A percentile compares a stretch with the other conserved stretches of the same genome.
Evolutionary conservation across 108 stramenopile genomes (phyloP).

Genomic region (Nitzschia sp.): DNA sequence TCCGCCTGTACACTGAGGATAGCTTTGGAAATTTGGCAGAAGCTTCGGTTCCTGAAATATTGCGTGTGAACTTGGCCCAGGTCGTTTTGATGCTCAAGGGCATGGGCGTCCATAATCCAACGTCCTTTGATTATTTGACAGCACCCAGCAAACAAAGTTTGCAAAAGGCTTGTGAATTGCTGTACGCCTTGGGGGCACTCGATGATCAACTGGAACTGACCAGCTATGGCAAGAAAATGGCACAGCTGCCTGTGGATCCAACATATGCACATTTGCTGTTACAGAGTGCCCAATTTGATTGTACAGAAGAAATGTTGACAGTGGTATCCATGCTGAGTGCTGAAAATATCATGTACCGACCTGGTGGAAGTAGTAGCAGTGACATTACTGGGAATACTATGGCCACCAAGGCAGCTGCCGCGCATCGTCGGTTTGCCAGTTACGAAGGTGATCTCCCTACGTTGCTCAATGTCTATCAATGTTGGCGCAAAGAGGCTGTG

Average conservation of each 20-base stretch:
- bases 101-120: constrained; percentile 89
- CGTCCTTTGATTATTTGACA: constrained; percentile 86
- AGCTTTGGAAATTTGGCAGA: constrained; percentile 61
- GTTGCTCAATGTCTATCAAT: constrained; percentile 86
- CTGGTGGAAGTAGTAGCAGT: constrained; percentile 77
- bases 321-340: constrained; percentile 93
- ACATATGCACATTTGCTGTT: constrained; percentile 69
- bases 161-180: constrained; percentile 56
- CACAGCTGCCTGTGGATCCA: constrained; percentile 77
- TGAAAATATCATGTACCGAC: constrained; percentile 93
- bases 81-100: constrained; percentile 90
- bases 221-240: constrained; percentile 69
- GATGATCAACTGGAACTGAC: constrained; percentile 68
- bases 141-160: constrained; percentile 56
- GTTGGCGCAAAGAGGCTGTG: constrained; percentile 82
- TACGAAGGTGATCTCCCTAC: constrained; percentile 95
- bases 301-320: constrained; percentile 88
- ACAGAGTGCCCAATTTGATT: constrained; percentile 72
- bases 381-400: constrained; percentile 54
- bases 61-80: constrained; percentile 79
- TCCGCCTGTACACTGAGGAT: constrained; percentile 77
- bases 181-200: constrained; percentile 66
- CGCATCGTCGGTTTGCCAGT: constrained; percentile 72
- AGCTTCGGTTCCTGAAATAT: constrained; percentile 85
- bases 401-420: constrained; percentile 65